Percentiles rank a stretch among this genome's conserved stretches.
phyloP scores from a whole-genome alignment of 106 monocot species.

The Platanthera guangdongensis region DNA sequence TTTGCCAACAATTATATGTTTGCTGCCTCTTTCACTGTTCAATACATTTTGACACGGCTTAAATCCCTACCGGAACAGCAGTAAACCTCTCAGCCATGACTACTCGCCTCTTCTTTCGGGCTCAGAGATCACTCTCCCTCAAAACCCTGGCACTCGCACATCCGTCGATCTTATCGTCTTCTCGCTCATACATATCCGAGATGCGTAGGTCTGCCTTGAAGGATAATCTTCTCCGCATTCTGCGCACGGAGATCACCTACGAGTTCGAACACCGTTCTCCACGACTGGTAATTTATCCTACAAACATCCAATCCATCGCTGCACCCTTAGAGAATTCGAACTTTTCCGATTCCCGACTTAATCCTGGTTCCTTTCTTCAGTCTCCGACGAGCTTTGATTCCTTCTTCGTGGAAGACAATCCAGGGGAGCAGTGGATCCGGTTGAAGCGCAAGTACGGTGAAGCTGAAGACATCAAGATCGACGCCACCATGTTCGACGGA shows the following conservation, averaged over 20 bases:
- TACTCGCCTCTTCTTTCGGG: slow-evolving; percentile 18
- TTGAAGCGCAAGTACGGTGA: slow-evolving; percentile 18
- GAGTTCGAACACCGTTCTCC: slow-evolving; percentile 31
- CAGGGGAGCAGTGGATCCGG: slow-evolving; percentile 67
- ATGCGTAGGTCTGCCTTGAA: slow-evolving; percentile 56
- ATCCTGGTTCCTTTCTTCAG: not conserved
- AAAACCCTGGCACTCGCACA: slow-evolving; percentile 4
- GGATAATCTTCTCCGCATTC: slow-evolving; percentile 68
- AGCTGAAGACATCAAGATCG: slow-evolving; percentile 53
- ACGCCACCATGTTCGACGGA: slow-evolving; percentile 70
- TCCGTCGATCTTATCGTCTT: not conserved
- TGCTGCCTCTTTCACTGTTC: too few relatives aligned
- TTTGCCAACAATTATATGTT: too few relatives aligned
- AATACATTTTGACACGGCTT: not conserved
- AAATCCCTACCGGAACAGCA: not conserved
- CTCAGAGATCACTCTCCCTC: slow-evolving; percentile 12
- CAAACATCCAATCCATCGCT: not conserved
- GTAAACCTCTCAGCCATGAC: slow-evolving; percentile 12
- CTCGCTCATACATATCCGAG: slow-evolving; percentile 43
- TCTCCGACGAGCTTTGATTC: slow-evolving; percentile 22
- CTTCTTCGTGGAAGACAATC: slow-evolving; percentile 51
- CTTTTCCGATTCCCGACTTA: not conserved
- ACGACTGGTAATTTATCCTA: slow-evolving; percentile 1
- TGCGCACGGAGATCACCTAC: slow-evolving; percentile 63
- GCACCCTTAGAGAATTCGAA: not conserved